A percentile compares a stretch with the other conserved stretches of the same genome.
Evolutionary conservation across 129 eudicot genomes (phyloP).

Genomic region (Saussurea involucrata): DNA sequence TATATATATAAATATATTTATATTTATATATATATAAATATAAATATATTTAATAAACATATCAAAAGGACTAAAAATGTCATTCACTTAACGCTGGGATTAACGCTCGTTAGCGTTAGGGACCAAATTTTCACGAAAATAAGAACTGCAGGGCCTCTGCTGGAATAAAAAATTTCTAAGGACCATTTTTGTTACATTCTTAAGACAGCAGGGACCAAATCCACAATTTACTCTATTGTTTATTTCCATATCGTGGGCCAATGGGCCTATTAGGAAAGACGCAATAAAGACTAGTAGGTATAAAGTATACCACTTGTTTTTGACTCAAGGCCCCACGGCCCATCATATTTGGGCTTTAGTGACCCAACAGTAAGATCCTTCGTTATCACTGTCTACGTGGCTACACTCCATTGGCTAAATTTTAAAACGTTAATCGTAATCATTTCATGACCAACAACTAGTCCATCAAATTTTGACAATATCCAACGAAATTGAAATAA

Average conservation of each 20-base stretch:
- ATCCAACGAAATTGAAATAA: neutral
- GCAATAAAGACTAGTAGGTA: conserved; percentile 5
- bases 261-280: conserved; percentile 20
- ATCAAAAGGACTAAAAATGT: no score
- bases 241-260: conserved; percentile 7
- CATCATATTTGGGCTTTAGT: conserved; percentile 24
- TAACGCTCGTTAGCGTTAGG: no score
- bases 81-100: no score
- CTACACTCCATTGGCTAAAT: neutral
- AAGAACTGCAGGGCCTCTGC: no score
- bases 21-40: no score
- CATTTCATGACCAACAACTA: neutral
- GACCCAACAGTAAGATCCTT: neutral
- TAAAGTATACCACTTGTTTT: conserved; percentile 17
- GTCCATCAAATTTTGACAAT: neutral
- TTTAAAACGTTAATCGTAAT: neutral
- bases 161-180: no score
- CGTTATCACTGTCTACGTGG: conserved; percentile 6
- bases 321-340: neutral
- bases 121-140: no score
- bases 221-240: no score
- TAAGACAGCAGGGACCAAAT: no score
- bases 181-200: no score
- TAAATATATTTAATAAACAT: no score
- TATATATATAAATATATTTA: no score